Base-by-base conservation (phyloP, 306 rosid species). In the Adenanthera pavonina region DNA sequence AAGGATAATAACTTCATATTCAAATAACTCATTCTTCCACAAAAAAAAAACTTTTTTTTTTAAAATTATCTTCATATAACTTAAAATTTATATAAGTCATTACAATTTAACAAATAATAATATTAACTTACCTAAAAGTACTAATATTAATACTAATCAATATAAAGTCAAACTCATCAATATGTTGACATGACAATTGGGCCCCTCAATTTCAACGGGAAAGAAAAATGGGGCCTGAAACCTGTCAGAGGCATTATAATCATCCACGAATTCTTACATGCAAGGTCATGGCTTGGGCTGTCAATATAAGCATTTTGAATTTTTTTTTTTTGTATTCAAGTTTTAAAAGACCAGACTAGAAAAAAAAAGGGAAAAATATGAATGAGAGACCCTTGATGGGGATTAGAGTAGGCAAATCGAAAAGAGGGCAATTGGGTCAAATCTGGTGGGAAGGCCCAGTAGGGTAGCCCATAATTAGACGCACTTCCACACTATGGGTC, bases 391-490 rank as follows among this genome's bases (percentile, higher is more conserved):
- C 59, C 57, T 5, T 5, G 2, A 5, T 5, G 20, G 8, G 15
- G 57, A 17, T 53, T 17, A 17, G 30, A 25, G 7, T 38, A 5
- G 3, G 41, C 41, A 38, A 38, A 38, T 38, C 3, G 4, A 3
- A 38, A 38, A 0, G 25, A 5, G 25, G 25, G 25, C 25, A 8
- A 69, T 69, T n/a, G 76, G 35, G 66, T 46, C 15, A 54, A 16
- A 11, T 14, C 46, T 9, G 4, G 46, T 62, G 48, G 67, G 33
- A 44, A 25, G 78, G 12, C 43, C 78, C 35, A 11, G 41, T 66
- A 34, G 74, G 33, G 67, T 67, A 49, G 47, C 56, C 67, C 73
- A 79, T 74, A 19, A 79, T 84, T 69, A 49, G 25, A 67, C 33
- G 8, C 83, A 74, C 80, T 77, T 48, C 46, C 57, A 34, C 77